Evolutionary conservation across 164 flowering plant genomes (phyloP), one percentile per base, ranked within the genome.

Genomic region (Magnolia kwangsiensis): DNA sequence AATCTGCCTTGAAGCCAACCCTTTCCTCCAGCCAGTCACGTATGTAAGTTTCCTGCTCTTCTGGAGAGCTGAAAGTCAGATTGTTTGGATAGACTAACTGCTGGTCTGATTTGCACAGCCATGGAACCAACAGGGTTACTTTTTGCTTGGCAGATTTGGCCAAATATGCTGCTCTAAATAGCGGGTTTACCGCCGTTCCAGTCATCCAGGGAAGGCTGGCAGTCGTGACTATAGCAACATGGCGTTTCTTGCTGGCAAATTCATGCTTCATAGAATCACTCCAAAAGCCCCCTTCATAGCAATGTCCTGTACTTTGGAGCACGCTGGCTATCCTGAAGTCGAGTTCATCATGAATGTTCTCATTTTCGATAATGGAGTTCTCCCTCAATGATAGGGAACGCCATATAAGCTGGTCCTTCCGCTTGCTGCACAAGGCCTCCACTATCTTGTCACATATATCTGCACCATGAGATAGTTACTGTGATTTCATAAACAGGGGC

Each of bases 171-270:
- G 99, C 99, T 65, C 99, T 89, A 79, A 96, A 96, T 77, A 96
- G 82, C 77, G 99, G 99, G 79, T 96, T 96, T 74, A 96, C 94
- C 72, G 99, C 98, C 79, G 99, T 96, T 78, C 99, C 99, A 37
- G 99, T 96, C 98, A 96, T 91, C 99, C 99, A 96, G 80, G 99
- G 99, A 83, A 96, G 96, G 84, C 98, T 94, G 72, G 98, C 99
- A 74, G 99, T 96, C 55, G 99, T 96, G 72, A 96, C 92, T 77
- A 96, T 91, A 63, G 99, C 98, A 55, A 96, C 97, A 86, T 94
- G 88, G 78, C 96, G 88, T 84, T 90, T 90, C 73, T 80, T 74
- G 61, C 88, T 87, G 7, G 90, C 65, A 6, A 70, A 75, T 18
- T 86, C 82, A 73, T 80, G 82, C 81, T 90, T 94, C 69, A 66